Evolutionary conservation across 2,329 filamentous ascomycete genomes (phyloP).

Genomic region (Fonsecaea pugnacius): DNA sequence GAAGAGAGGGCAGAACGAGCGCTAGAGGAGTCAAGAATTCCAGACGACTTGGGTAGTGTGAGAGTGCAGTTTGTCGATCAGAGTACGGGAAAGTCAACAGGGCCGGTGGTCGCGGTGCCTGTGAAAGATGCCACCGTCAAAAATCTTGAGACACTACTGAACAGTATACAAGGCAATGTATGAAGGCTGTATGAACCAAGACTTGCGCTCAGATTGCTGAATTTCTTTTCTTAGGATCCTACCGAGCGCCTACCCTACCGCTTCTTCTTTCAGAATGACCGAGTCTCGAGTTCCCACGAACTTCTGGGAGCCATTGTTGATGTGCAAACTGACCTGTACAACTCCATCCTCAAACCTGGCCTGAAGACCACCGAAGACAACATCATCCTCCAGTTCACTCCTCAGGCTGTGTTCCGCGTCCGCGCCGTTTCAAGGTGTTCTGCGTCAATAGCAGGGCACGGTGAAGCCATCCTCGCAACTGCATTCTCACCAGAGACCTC

Average conservation of each 20-base stretch:
- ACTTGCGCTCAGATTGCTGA: constrained; percentile 34
- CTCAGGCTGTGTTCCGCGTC: constrained; percentile 92
- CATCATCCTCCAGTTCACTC: constrained; percentile 68
- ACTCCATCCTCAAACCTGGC: constrained; percentile 56
- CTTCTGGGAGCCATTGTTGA: constrained; percentile 47
- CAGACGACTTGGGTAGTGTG: constrained; percentile 73
- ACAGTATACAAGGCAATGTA: constrained; percentile 79
- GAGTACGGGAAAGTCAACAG: constrained; percentile 70
- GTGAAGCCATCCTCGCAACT: constrained; percentile 83
- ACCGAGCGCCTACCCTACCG: constrained; percentile 68
- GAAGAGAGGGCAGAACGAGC: constrained; percentile 73
- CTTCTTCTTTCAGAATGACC: constrained; percentile 61
- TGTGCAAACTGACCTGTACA: constrained; percentile 55
- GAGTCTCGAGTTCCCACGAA: constrained; percentile 36
- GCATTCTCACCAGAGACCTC: constrained; percentile 83
- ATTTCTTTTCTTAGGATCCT: constrained; percentile 51
- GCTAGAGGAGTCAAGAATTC: constrained; percentile 71
- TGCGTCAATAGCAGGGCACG: constrained; percentile 85
- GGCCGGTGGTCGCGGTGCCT: constrained; percentile 73
- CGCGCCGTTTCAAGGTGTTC: constrained; percentile 89
- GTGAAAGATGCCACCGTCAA: constrained; percentile 84
- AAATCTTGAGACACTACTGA: constrained; percentile 84
- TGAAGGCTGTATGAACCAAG: constrained; percentile 33
- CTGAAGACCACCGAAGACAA: constrained; percentile 64
- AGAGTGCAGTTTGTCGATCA: constrained; percentile 88